Evolutionary conservation across 768 basidiomycete species (phyloP), one percentile per base, ranked within the genome.

Genomic region (Mycena venus): DNA sequence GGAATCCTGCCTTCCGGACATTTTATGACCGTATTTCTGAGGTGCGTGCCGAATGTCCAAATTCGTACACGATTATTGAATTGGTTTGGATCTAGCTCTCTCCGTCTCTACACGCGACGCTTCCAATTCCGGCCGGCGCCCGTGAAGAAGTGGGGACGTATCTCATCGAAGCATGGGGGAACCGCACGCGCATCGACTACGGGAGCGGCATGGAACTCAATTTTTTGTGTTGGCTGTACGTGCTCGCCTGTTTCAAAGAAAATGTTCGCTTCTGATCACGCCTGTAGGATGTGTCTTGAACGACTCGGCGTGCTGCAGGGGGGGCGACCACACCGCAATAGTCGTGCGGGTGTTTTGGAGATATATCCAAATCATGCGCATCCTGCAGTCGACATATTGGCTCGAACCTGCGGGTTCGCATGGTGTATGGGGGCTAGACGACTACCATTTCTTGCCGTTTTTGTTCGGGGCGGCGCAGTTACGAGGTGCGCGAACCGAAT

Each of bases 121-220:
- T 96, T 11, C 90, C 92, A 0, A 86, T 97, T 2, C 90, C 93
- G 0, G 59, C 79, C 3, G 90, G 90, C 4, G 89, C 92, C 0
- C 87, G 91, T 4, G 80, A 86, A 6, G 98, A 99, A 80, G 83
- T 98, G 4, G 90, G 92, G 2, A 88, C 86, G 0, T 99, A 99
- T 81, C 94, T 99, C 79, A 84, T 87, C 42, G 95, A 97, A 80
- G 85, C 93, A 19, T 99, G 97, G 97, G 98, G 98, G 0, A 98
- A 95, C 82, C 86, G 94, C 32, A 91, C 93, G 59, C 88, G 98
- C 11, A 96, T 99, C 66, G 98, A 99, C 83, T 99, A 99, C 83
- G 98, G 98, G n/a, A 98, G 97, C 78, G 98, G 98, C 17, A 99
- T 99, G 98, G 98, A 99, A 80, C 88, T 99, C 53, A 98, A 99